Base-by-base conservation (phyloP, 83 land plant genomes). In the Picea abies region DNA sequence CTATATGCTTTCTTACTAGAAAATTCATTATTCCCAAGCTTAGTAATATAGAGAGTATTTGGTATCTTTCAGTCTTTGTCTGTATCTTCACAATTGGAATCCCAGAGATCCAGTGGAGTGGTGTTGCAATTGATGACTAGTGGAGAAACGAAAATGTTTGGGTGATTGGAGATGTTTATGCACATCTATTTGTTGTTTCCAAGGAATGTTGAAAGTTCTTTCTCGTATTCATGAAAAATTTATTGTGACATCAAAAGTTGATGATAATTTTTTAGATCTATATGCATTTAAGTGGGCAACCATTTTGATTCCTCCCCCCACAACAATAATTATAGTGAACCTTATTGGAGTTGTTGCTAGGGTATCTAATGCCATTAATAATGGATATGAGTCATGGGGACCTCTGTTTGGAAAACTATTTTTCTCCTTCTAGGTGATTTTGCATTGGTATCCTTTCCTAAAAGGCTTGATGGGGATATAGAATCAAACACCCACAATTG, bases 71-170 rank as follows among this genome's bases (percentile, higher is more conserved):
- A 10, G 84, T 90, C 41, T 90, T 90, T 84, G 73, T 88, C 56
- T 86, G 82, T 63, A 91, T 91, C 44, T 84, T 90, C 60, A 85
- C 85, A 72, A 91, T 91, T 60, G 84, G 91, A 60, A 81, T 91
- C 52, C 84, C 89, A 14, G 91, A 91, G 85, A 91, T 89, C 85
- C 87, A 82, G 69, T 91, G 93, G 93, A 88, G 89, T 80, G 83
- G 91, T 12, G 91, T 91, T 44, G 89, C 84, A 23, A 88, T 91
- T 29, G 89, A 91, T 82, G 93, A 91, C 44, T 89, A 83, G 88
- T 89, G 87, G 88, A 86, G 91, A 83, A 89, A 89, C 66, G 88
- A 89, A 63, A 86, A 90, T 79, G 85, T 90, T 79, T 90, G 92
- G 92, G 92, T 90, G 62, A 90, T 90, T 81, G 92, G 89, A 75